These are phyloP conservation scores for Aureobasidium sp. DNA, from an alignment of 2,329 filamentous ascomycete species.

Conservation along the genomic window DNA sequence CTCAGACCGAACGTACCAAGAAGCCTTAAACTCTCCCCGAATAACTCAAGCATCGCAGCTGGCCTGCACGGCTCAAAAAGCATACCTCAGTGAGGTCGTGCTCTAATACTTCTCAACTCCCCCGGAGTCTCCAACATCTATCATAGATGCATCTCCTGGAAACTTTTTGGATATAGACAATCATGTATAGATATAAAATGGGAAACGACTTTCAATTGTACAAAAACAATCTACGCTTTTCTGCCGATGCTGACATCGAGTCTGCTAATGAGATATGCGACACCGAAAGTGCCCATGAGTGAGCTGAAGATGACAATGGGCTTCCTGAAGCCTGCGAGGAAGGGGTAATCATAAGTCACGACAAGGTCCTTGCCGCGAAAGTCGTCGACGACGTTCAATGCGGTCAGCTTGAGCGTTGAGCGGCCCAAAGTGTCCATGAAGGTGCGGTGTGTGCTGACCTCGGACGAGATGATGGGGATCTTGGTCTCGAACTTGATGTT, in stretches of 20 bases:
- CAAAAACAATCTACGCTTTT: slow-evolving; percentile 21
- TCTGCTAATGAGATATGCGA: slow-evolving; percentile 67
- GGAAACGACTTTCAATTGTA: slow-evolving; percentile 9
- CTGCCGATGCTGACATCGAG: slow-evolving; percentile 71
- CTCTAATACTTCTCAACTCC: slow-evolving; percentile 4
- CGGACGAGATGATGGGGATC: slow-evolving; percentile 60
- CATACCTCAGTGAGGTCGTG: neutral
- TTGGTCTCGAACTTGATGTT: slow-evolving; percentile 72
- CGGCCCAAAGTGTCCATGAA: slow-evolving; percentile 92
- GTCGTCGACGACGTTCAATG: slow-evolving; percentile 84
- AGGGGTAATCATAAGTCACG: slow-evolving; percentile 78
- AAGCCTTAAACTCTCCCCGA: neutral
- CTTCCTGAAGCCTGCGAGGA: slow-evolving; percentile 70
- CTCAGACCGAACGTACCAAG: slow-evolving; percentile 8
- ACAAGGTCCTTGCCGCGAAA: slow-evolving; percentile 75
- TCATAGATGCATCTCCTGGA: neutral
- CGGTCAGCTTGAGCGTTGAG: slow-evolving; percentile 71
- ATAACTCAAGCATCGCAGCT: neutral
- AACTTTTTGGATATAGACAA: neutral
- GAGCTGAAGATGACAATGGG: slow-evolving; percentile 74
- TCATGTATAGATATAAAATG: neutral
- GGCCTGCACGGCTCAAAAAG: neutral
- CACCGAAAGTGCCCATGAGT: slow-evolving; percentile 64
- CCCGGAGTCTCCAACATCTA: neutral
- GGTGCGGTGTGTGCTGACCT: slow-evolving; percentile 65